Evolutionary conservation across 352 stramenopile species (phyloP), one percentile per base, ranked within the genome.

Genomic region (Phytophthora pinifolia): DNA sequence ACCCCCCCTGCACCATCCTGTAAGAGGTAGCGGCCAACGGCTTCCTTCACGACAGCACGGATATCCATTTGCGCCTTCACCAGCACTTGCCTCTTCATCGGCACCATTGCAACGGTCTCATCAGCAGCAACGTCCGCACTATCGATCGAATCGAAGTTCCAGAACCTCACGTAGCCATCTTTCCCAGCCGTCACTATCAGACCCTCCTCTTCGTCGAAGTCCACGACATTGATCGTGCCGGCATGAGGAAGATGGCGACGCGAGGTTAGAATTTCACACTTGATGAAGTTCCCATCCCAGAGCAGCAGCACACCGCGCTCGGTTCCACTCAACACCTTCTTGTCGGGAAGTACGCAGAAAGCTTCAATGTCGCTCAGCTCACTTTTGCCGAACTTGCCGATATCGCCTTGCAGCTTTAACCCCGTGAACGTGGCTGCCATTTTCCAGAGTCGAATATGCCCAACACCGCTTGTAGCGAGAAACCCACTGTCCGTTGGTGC

Each of bases 241-340:
- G 61, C 51, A 51, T 97, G 90, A 13, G 85, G 83, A 7, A 82
- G n/a, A 15, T 90, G 65, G 9, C 78, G 69, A 2, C 78, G 80
- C 2, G 72, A 79, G 14, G 79, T 88, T 15, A 86, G 55, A 39
- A 98, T 74, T 50, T 95, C 84, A 50, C 86, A 97, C 75, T 98
- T 98, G 60, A 98, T 98, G 52, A 98, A 98, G 59, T 97, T 91
- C 9, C 92, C 94, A 39, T 98, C 94, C 94, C 94, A 98, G 9
- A 98, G 67, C 27, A 98, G 59, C 27, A 98, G 61, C 31, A 87
- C 74, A 15, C 90, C 90, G 13, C 75, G 75, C 54, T 97, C 90
- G 0, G 83, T 94, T 1, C 85, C 86, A 31, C 81, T 94, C n/a
- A 97, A 71, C 39, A 94, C 89, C 62, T 98, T 98, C 38, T 94